Percentiles rank a stretch among this genome's conserved stretches.
Conservation (phyloP, 2,329 filamentous ascomycete species). For the Ploettnerulaceae sp. region DNA sequence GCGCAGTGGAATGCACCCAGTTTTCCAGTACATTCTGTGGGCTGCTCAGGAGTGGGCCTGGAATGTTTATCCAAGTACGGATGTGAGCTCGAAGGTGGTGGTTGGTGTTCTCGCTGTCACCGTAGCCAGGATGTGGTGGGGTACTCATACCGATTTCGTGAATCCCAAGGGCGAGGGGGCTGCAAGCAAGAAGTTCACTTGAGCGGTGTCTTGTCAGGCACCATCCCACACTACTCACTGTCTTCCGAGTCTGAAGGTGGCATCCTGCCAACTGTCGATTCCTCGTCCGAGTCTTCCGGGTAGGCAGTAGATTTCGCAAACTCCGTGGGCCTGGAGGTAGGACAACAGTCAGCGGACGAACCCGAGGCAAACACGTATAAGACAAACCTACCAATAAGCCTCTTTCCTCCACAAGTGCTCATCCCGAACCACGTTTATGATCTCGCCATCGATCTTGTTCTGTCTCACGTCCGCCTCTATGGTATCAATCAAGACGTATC, state of each 20-base stretch:
- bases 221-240: slow-evolving; percentile 30
- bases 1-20: slow-evolving; percentile 56
- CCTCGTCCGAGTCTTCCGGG: slow-evolving; percentile 63
- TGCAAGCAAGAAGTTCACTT: slow-evolving; percentile 26
- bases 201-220: slow-evolving; percentile 8
- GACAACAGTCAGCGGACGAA: not conserved
- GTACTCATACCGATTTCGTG: slow-evolving; percentile 33
- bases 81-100: slow-evolving; percentile 58
- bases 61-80: slow-evolving; percentile 69
- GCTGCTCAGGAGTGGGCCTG: slow-evolving; percentile 66
- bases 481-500: slow-evolving; percentile 79
- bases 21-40: slow-evolving; percentile 56
- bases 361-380: not conserved
- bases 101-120: slow-evolving; percentile 66
- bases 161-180: slow-evolving; percentile 25
- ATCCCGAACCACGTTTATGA: slow-evolving; percentile 86
- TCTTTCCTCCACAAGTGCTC: slow-evolving; percentile 90
- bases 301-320: slow-evolving; percentile 63
- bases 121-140: slow-evolving; percentile 42
- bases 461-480: slow-evolving; percentile 58
- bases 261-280: slow-evolving; percentile 79
- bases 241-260: slow-evolving; percentile 77
- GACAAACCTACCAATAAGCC: slow-evolving; percentile 64
- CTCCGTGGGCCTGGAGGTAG: slow-evolving; percentile 63
- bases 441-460: slow-evolving; percentile 80